A percentile compares a stretch with the other conserved stretches of the same genome.
Conservation (phyloP, 306 rosid genomes). For the Fragaria vesca region DNA sequence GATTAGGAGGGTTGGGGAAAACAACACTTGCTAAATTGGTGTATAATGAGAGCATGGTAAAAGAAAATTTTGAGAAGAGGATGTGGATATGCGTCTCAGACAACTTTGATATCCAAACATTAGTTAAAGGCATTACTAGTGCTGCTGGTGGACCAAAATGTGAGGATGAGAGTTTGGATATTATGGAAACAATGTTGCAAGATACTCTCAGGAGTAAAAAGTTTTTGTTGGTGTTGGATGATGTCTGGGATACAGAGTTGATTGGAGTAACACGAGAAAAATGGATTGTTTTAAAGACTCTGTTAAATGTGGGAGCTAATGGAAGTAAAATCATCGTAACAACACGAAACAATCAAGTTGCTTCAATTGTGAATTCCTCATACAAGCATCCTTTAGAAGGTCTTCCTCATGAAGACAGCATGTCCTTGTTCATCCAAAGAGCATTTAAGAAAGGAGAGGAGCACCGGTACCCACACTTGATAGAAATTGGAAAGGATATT, state of each 20-base stretch:
- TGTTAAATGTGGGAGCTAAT: slow-evolving; percentile 1
- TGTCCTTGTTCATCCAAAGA: too few relatives aligned
- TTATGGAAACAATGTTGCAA: background rate
- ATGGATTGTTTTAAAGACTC: background rate
- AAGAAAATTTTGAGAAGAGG: slow-evolving; percentile 10
- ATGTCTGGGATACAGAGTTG: slow-evolving; percentile 6
- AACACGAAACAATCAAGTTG: background rate
- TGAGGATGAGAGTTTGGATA: background rate
- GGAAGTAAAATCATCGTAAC: slow-evolving; percentile 20
- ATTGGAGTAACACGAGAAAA: background rate
- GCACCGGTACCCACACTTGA: too few relatives aligned
- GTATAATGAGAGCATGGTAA: background rate
- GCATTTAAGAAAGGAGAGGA: too few relatives aligned
- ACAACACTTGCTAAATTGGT: slow-evolving; percentile 20
- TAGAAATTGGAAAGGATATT: too few relatives aligned
- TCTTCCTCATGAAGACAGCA: too few relatives aligned
- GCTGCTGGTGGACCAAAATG: background rate
- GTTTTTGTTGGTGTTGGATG: slow-evolving; percentile 18
- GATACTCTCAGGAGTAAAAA: background rate
- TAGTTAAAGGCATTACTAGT: background rate
- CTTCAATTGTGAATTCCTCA: too few relatives aligned
- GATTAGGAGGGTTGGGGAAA: slow-evolving; percentile 27
- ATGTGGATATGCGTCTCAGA: slow-evolving; percentile 30
- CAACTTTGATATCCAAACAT: background rate
- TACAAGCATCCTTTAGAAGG: too few relatives aligned